Percentiles rank a stretch among this genome's conserved stretches.
Conservation (phyloP, 345 rosid genomes). For the Hirschfeldia incana region DNA sequence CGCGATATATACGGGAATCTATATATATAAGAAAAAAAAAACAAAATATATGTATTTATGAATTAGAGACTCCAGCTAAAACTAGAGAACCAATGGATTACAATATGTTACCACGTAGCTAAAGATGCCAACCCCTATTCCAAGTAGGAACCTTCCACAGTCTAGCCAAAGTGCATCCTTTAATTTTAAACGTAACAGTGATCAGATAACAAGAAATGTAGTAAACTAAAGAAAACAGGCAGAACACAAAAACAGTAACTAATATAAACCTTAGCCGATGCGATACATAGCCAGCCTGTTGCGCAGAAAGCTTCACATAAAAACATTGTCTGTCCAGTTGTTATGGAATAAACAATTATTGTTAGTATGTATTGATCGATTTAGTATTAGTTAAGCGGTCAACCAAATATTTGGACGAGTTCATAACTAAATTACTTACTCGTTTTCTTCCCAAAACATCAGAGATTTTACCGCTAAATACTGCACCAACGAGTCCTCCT, state of each 20-base stretch:
- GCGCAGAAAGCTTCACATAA: slow-evolving; percentile 49
- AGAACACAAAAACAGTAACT: background rate
- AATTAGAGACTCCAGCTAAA: background rate
- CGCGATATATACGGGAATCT: slow-evolving; percentile 37
- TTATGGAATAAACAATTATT: background rate
- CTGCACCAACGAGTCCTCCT: slow-evolving; percentile 41
- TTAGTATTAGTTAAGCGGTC: slow-evolving; percentile 1
- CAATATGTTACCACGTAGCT: slow-evolving; percentile 35
- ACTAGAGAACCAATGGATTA: background rate
- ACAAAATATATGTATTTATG: background rate
- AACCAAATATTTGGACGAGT: background rate
- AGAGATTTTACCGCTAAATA: slow-evolving; percentile 36
- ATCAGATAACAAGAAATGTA: background rate
- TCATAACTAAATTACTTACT: slow-evolving; percentile 10
- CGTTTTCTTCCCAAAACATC: slow-evolving; percentile 34
- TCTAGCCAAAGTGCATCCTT: slow-evolving; percentile 37
- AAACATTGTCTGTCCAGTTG: slow-evolving; percentile 59
- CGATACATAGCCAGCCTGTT: slow-evolving; percentile 58
- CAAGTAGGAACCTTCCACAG: slow-evolving; percentile 32
- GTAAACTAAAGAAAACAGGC: background rate
- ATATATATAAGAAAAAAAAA: background rate
- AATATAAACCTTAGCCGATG: slow-evolving; percentile 47
- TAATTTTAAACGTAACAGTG: background rate
- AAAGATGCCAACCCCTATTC: slow-evolving; percentile 36
- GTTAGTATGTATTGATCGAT: slow-evolving; percentile 1